These are phyloP conservation scores for Vickermania ingenoplastis DNA, from an alignment of 208 protist species.

Conservation along the genomic window DNA sequence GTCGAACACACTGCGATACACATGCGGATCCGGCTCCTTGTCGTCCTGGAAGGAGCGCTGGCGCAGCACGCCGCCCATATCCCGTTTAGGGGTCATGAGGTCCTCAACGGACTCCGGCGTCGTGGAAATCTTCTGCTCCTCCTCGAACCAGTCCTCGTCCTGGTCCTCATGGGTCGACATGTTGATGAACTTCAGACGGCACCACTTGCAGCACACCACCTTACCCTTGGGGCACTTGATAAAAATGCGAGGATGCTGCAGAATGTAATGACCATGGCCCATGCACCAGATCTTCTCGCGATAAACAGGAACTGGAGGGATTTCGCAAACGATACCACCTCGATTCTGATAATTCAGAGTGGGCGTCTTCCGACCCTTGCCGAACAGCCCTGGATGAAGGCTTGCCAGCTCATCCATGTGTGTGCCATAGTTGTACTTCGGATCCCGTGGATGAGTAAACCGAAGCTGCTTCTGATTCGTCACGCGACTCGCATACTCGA, in stretches of 20 bases:
- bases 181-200: slow-evolving; percentile 85
- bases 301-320: slow-evolving; percentile 81
- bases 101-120: slow-evolving; percentile 70
- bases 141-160: slow-evolving; percentile 81
- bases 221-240: slow-evolving; percentile 76
- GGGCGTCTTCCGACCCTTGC: slow-evolving; percentile 66
- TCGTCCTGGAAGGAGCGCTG: slow-evolving; percentile 62
- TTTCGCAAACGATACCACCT: slow-evolving; percentile 82
- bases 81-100: slow-evolving; percentile 66
- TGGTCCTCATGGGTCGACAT: slow-evolving; percentile 82
- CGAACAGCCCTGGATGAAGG: slow-evolving; percentile 66
- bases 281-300: slow-evolving; percentile 82
- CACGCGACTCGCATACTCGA: slow-evolving; percentile 77
- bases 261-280: slow-evolving; percentile 69
- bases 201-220: slow-evolving; percentile 83
- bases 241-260: slow-evolving; percentile 84
- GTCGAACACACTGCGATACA: slow-evolving; percentile 77
- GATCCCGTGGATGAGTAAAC: slow-evolving; percentile 76
- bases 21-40: slow-evolving; percentile 64
- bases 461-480: slow-evolving; percentile 70
- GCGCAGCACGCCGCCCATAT: slow-evolving; percentile 73
- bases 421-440: slow-evolving; percentile 82
- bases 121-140: slow-evolving; percentile 82
- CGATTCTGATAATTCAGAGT: slow-evolving; percentile 68
- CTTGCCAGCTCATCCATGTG: slow-evolving; percentile 61